Base-by-base conservation (phyloP, 2,329 filamentous ascomycete genomes). In the Didymella pinodella region DNA sequence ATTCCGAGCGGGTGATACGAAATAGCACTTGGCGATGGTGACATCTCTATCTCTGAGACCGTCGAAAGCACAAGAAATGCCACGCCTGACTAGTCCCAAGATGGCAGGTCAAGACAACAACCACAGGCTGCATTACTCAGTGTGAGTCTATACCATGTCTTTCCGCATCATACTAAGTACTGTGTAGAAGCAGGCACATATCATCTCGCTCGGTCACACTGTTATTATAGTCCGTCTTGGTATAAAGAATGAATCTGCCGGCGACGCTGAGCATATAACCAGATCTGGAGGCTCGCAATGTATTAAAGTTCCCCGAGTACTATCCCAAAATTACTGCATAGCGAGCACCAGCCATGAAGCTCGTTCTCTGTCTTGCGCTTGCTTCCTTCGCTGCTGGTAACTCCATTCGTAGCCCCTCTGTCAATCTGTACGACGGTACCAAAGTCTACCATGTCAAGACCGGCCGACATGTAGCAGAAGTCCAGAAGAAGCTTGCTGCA, bases 361-460 rank as follows among this genome's bases (percentile, higher is more conserved):
- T 65, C 29, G 10, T 57, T 36, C 40, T 66, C 26, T 59, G 34
- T 28, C 58, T 67, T 32, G 61, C 59, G 31, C 57, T 62, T 38
- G 44, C 65, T 25, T 64, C 67, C 29, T 58, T 71, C 18, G 64
- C 49, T 44, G 62, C 59, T 18, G 60, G 62, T 50, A 54, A 62
- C 12, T 62, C 63, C 12, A 54, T 67, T 38, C 66, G 73, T 63
- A 65, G 72, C 70, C 52, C 73, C 22, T 56, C 59, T 12, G 45
- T 48, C 22, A 58, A 54, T 11, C 57, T 71, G 48, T 80, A 82
- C 63, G 74, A 78, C 65, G 79, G 79, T 32, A 77, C 76, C 46
- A 75, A 78, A 58, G 78, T 80, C 32, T 70, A 80, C 52, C 76
- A 78, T 31, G 68, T 80, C 47, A 71, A 75, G 25, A 69, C 75